These are phyloP conservation scores for Eucalyptus rudis DNA, from an alignment of 345 rosid species.

Conservation along the genomic window DNA sequence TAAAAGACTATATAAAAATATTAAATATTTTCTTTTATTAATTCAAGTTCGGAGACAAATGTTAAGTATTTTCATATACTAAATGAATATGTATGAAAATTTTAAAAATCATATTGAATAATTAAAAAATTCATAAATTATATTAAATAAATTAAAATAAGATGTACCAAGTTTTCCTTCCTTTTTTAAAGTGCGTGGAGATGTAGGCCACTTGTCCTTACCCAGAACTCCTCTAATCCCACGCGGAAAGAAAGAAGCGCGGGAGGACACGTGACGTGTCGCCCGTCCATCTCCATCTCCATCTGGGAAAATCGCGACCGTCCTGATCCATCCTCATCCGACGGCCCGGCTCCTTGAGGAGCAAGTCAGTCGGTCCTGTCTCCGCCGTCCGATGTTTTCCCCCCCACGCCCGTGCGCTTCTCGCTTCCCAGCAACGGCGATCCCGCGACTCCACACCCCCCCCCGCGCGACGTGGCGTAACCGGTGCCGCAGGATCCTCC, in stretches of 20 bases:
- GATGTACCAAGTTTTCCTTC: neutral
- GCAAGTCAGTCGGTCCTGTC: neutral
- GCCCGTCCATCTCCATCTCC: neutral
- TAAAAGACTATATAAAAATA: too few species aligned
- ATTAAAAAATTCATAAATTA: too few species aligned
- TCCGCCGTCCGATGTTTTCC: neutral
- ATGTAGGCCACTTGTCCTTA: neutral
- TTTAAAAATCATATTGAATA: accelerated
- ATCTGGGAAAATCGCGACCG: neutral
- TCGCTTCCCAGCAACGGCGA: neutral
- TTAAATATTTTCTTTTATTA: too few species aligned
- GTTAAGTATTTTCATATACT: too few species aligned
- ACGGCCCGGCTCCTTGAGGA: neutral
- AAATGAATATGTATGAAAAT: neutral
- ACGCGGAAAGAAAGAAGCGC: neutral
- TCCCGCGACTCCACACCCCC: neutral
- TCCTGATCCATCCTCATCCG: neutral
- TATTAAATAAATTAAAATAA: neutral
- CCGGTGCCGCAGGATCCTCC: neutral
- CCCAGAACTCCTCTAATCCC: neutral
- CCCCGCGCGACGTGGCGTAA: neutral
- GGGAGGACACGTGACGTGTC: neutral
- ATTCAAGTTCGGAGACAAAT: neutral
- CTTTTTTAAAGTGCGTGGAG: neutral
- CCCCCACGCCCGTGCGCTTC: neutral